These are phyloP conservation scores for Epichloe coenophiala DNA, from an alignment of 2,329 filamentous ascomycete species.

Conservation along the genomic window DNA sequence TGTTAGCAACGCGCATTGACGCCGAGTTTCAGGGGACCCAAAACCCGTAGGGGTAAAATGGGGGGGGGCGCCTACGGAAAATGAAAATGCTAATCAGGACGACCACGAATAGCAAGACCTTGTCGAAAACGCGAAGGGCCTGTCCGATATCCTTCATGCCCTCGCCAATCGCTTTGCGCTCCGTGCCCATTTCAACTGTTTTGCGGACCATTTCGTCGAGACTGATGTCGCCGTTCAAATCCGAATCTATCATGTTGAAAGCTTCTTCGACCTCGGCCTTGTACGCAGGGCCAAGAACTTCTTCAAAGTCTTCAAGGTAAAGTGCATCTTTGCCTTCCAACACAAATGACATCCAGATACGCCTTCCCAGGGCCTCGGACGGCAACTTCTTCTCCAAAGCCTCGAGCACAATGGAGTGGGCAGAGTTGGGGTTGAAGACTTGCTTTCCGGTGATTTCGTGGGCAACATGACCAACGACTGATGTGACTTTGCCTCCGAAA, in stretches of 20 bases:
- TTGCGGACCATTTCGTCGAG: slow-evolving; percentile 91
- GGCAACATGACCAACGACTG: slow-evolving; percentile 83
- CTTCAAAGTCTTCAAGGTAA: slow-evolving; percentile 66
- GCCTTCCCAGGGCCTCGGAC: slow-evolving; percentile 78
- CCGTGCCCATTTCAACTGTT: slow-evolving; percentile 68
- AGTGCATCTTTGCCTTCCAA: slow-evolving; percentile 75
- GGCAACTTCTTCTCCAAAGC: slow-evolving; percentile 74
- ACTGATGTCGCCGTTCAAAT: slow-evolving; percentile 87
- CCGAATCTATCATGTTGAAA: slow-evolving; percentile 68
- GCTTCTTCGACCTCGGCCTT: slow-evolving; percentile 73
- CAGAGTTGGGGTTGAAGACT: slow-evolving; percentile 83
- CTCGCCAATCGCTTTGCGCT: slow-evolving; percentile 75
- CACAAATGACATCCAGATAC: slow-evolving; percentile 97
- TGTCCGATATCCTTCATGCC: slow-evolving; percentile 98
- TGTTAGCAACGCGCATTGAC: neutral
- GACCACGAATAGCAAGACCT: slow-evolving; percentile 69
- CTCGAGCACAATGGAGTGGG: slow-evolving; percentile 79
- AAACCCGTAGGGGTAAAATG: too few relatives aligned
- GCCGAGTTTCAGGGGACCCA: neutral
- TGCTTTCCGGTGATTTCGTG: slow-evolving; percentile 92
- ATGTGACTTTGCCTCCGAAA: slow-evolving; percentile 85
- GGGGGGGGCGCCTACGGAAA: slow-evolving; percentile 43
- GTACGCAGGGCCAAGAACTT: slow-evolving; percentile 69
- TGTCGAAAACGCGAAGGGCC: slow-evolving; percentile 82
- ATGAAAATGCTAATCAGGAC: slow-evolving; percentile 71